phyloP scores from a whole-genome alignment of 2,329 filamentous ascomycete species.

The Fusarium subtropicale region DNA sequence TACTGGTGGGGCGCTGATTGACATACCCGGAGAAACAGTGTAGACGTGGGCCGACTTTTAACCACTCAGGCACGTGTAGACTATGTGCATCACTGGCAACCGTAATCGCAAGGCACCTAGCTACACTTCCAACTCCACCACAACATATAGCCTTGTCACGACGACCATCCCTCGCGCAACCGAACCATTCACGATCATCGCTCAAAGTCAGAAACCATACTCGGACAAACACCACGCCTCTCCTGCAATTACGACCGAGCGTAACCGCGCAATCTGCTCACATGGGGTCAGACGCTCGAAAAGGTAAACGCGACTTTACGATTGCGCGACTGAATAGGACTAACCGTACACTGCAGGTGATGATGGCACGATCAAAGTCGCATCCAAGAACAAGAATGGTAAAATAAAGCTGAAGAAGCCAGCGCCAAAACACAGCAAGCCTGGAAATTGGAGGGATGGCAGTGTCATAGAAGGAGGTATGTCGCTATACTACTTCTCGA shows the following conservation, averaged over 20 bases:
- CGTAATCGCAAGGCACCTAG: slow-evolving; percentile 34
- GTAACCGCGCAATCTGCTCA: not conserved
- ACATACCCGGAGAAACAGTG: slow-evolving; percentile 38
- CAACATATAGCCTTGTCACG: slow-evolving; percentile 33
- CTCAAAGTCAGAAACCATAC: not conserved
- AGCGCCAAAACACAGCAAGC: slow-evolving; percentile 71
- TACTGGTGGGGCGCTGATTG: slow-evolving; percentile 16
- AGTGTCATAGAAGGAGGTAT: slow-evolving; percentile 73
- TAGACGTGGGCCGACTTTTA: slow-evolving; percentile 27
- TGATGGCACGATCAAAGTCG: slow-evolving; percentile 72
- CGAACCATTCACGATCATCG: slow-evolving; percentile 15
- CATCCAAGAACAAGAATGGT: slow-evolving; percentile 68
- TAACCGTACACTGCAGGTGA: slow-evolving; percentile 56
- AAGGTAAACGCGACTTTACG: slow-evolving; percentile 46
- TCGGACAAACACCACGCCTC: not conserved
- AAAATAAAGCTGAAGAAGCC: slow-evolving; percentile 72
- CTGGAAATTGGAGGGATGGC: slow-evolving; percentile 79
- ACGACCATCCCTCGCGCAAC: slow-evolving; percentile 21
- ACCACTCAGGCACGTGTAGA: slow-evolving; percentile 37
- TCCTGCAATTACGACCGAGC: not conserved
- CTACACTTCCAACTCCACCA: slow-evolving; percentile 35
- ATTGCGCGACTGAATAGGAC: slow-evolving; percentile 25
- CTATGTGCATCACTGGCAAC: slow-evolving; percentile 37
- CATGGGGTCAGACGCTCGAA: slow-evolving; percentile 47
- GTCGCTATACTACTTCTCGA: slow-evolving; percentile 35